Conservation (phyloP, 768 basidiomycete species). For the Trametes cingulata region DNA sequence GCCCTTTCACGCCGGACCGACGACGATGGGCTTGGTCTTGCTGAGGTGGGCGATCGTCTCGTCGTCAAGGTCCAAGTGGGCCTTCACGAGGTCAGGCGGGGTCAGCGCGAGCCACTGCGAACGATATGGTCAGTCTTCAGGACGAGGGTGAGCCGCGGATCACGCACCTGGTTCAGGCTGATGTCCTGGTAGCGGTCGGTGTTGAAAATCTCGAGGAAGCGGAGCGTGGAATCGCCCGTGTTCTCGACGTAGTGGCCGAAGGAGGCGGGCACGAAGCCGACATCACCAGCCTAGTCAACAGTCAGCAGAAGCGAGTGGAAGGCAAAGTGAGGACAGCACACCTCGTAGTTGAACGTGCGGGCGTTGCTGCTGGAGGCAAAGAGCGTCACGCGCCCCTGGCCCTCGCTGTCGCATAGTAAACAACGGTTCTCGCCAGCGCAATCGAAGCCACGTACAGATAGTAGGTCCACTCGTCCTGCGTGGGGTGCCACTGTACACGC, state of each 20-base stretch:
- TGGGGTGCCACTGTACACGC: conserved; percentile 49
- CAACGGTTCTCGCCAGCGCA: not conserved
- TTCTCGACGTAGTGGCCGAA: conserved; percentile 64
- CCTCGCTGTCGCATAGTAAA: conserved; percentile 31
- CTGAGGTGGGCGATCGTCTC: conserved; percentile 50
- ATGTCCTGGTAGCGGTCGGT: conserved; percentile 55
- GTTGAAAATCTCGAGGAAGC: conserved; percentile 60
- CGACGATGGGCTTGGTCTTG: conserved; percentile 52
- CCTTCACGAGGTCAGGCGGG: conserved; percentile 59
- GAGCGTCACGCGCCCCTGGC: conserved; percentile 43
- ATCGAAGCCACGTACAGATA: conserved; percentile 20
- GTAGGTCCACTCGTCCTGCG: conserved; percentile 49
- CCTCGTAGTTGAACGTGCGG: conserved; percentile 48
- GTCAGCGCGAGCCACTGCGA: conserved; percentile 64
- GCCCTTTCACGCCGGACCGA: conserved; percentile 31
- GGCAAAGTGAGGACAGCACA: conserved; percentile 13
- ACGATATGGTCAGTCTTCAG: not conserved
- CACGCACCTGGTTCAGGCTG: conserved; percentile 41
- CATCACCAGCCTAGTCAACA: conserved; percentile 26
- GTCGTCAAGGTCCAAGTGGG: conserved; percentile 57
- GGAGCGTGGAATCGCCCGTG: conserved; percentile 57
- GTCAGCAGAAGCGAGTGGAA: not conserved
- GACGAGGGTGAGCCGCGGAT: not conserved
- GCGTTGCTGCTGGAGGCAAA: conserved; percentile 44
- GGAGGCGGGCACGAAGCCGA: conserved; percentile 25